Evolutionary conservation across 768 basidiomycete species (phyloP).

Genomic region (Agaricus sinodeliciosus): DNA sequence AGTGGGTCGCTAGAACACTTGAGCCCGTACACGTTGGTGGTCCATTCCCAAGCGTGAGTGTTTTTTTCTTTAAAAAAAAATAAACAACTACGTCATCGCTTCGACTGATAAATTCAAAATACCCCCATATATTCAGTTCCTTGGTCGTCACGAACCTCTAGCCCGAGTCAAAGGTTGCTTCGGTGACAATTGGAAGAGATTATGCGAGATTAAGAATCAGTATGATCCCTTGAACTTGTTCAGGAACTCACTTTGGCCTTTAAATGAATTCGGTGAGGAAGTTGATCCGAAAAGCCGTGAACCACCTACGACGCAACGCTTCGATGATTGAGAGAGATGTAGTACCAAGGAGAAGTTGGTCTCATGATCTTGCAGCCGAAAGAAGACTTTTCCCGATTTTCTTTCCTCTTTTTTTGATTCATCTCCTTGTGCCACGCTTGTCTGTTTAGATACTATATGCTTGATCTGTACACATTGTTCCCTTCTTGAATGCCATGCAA

Average conservation of each 20-base stretch:
- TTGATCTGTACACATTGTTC: too few species aligned
- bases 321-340: constrained; percentile 6
- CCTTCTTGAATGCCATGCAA: too few species aligned
- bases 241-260: constrained; percentile 76
- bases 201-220: constrained; percentile 61
- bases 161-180: constrained; percentile 59
- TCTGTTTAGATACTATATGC: too few species aligned
- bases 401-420: too few species aligned
- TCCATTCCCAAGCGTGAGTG: constrained; percentile 75
- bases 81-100: not conserved
- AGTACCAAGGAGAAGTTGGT: too few species aligned
- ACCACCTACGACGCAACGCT: constrained; percentile 41
- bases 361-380: too few species aligned
- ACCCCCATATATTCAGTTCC: constrained; percentile 42
- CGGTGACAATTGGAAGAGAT: constrained; percentile 68
- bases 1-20: constrained; percentile 81
- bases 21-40: constrained; percentile 70
- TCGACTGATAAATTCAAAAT: not conserved
- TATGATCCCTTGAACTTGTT: constrained; percentile 80
- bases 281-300: constrained; percentile 60
- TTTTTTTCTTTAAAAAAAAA: not conserved
- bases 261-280: constrained; percentile 46
- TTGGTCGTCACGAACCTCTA: constrained; percentile 63
- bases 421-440: too few species aligned
- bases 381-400: too few species aligned